Base-by-base conservation (phyloP, 139 green algal genomes). In the Tetradesmus lagerheimii region DNA sequence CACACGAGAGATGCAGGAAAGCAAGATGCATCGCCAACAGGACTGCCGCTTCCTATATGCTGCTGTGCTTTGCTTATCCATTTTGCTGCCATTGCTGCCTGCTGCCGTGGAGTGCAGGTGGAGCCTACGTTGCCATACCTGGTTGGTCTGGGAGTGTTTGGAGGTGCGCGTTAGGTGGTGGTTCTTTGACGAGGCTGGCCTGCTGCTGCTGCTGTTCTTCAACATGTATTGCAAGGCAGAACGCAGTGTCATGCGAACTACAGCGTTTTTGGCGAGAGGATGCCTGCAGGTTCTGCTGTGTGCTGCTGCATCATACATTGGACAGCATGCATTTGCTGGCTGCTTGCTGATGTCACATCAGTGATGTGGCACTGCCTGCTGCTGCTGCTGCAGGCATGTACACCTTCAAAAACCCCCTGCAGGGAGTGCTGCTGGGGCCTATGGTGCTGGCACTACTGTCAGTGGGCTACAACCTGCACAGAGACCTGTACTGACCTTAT, bases 391-490 rank as follows among this genome's bases (percentile, higher is more conserved):
- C 57, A 71, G 94, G 94, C 20, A 93, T 97, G 71, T 94, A 90
- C 41, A 91, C 89, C 6, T 97, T 95, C 79, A 82, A 91, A 9
- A 97, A 97, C 80, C 92, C 94, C 5, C 83, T 97, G 41, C 91
- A 94, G 39, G 90, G 92, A 4, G 93, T 91, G 39, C 45, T 97
- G 62, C 74, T 97, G 53, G 95, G 95, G 6, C 95, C 95, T 38
- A 97, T 96, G 83, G 74, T 95, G 85, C 86, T 97, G 53, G 92
- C 90, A 1, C 82, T 96, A 45, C 90, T 96, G 20, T 90, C 80
- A 18, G 95, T 93, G 27, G 91, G 94, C 43, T 94, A 93, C 85
- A 89, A 91, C 45, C 86, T 97, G 41, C 95, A 96, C 83, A 82
- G 76, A 0, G 83, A 86, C n/a, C 47, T 86, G 79, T 78, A 78